Conservation (phyloP, 139 green algal genomes). For the Chlorella sp. region DNA sequence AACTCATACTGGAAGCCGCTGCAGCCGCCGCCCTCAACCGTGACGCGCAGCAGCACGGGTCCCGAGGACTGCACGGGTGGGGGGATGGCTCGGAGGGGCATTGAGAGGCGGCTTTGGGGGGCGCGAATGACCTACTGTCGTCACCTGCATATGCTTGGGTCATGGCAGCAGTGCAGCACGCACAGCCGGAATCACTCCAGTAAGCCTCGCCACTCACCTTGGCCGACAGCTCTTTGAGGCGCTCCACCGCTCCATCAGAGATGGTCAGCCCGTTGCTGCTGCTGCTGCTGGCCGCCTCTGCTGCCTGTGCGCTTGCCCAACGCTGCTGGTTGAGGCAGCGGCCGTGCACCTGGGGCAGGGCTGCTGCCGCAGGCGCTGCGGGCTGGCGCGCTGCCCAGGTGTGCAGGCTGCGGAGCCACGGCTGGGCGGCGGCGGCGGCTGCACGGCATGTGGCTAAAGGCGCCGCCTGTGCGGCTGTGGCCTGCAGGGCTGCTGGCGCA, state of each 20-base stretch:
- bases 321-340: neutral
- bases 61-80: neutral
- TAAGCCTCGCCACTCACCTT: neutral
- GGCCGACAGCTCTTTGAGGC: conserved; percentile 64
- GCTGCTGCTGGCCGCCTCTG: conserved; percentile 14
- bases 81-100: too few species aligned
- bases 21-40: conserved; percentile 93
- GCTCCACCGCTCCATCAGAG: conserved; percentile 41
- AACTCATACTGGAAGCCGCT: conserved; percentile 97
- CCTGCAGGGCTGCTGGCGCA: neutral
- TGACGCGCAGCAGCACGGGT: conserved; percentile 72
- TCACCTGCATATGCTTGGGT: too few species aligned
- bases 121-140: too few species aligned
- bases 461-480: neutral
- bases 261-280: conserved; percentile 17
- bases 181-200: too few species aligned
- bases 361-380: neutral
- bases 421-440: neutral
- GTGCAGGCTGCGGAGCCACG: neutral
- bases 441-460: neutral
- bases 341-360: neutral
- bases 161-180: too few species aligned
- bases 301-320: conserved; percentile 2
- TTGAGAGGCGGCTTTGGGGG: too few species aligned
- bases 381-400: neutral